Base-by-base conservation (phyloP, 768 basidiomycete genomes). In the Royoungia palumana region DNA sequence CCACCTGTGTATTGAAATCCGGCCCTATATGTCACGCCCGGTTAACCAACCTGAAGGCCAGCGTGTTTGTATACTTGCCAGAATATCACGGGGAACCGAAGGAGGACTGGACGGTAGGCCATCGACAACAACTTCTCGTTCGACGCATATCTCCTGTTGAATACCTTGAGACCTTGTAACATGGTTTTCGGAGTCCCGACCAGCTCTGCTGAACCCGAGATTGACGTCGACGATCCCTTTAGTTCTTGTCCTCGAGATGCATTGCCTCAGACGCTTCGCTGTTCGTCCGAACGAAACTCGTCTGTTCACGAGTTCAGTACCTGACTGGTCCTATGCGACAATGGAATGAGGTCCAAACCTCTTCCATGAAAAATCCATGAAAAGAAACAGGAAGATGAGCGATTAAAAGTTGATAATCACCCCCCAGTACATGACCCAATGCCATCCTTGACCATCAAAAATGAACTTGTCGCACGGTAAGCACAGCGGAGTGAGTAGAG, bases 361-460 rank as follows among this genome's bases (percentile, higher is more conserved):
- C 56, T 37, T 58, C 56, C 56, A 58, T 58, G 21, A 53, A 53
- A 38, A 58, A 17, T 58, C 56, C 56, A 58, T 58, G 21, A 53
- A 53, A 38, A 58, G 20, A 37, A 53, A 58, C 17, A 58, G 39
- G 2, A 58, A 14, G n/a, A 58, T 49, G 19, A 57, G 30, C 7
- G 56, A 47, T 34, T 38, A 47, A 25, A 54, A 49, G 34, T 58
- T 58, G 47, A 57, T 58, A 24, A 58, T 57, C 19, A 55, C 56
- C 16, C 55, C 56, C 56, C 56, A 57, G 24, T 58, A 58, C 56
- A 58, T 58, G 16, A 57, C 56, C 56, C 56, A 58, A 25, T 57
- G 51, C 56, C 56, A 58, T 4, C 56, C 56, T 44, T 57, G 56
- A 10, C 56, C 47, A 32, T 57, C 56, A 24, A 50, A 58, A 4